Evolutionary conservation across 139 green algal genomes (phyloP).

Genomic region (Asterochloris erici): DNA sequence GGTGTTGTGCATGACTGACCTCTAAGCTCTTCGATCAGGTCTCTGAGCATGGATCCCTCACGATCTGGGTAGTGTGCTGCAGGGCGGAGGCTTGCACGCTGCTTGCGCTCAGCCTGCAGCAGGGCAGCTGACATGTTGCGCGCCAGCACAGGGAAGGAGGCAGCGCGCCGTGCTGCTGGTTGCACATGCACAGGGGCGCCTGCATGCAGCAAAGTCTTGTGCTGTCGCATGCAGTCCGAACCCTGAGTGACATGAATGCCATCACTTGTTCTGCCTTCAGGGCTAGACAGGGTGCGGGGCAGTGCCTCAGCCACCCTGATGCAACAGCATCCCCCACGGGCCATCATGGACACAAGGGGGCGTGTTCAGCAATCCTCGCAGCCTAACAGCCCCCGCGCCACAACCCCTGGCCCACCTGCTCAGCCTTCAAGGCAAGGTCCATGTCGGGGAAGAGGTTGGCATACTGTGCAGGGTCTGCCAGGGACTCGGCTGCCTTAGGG

Average conservation of each 20-base stretch:
- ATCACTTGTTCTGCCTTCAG: neutral
- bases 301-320: neutral
- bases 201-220: neutral
- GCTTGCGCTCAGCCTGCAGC: constrained; percentile 13
- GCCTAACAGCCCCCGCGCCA: too few relatives aligned
- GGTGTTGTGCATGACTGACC: constrained; percentile 6
- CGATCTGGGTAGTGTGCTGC: constrained; percentile 28
- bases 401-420: constrained; percentile 24
- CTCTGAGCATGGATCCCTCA: constrained; percentile 20
- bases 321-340: neutral
- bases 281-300: neutral
- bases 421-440: constrained; percentile 69
- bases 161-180: too few relatives aligned
- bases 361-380: too few relatives aligned
- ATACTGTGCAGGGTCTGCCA: constrained; percentile 95
- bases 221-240: neutral
- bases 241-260: neutral
- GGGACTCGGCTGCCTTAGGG: constrained; percentile 89
- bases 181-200: too few relatives aligned
- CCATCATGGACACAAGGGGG: neutral
- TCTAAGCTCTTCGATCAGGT: constrained; percentile 33
- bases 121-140: neutral
- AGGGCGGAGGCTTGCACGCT: constrained; percentile 10
- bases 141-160: too few relatives aligned
- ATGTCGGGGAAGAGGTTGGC: constrained; percentile 95